Conservation (phyloP, 2,329 filamentous ascomycete genomes). For the Diaporthe sp. region DNA sequence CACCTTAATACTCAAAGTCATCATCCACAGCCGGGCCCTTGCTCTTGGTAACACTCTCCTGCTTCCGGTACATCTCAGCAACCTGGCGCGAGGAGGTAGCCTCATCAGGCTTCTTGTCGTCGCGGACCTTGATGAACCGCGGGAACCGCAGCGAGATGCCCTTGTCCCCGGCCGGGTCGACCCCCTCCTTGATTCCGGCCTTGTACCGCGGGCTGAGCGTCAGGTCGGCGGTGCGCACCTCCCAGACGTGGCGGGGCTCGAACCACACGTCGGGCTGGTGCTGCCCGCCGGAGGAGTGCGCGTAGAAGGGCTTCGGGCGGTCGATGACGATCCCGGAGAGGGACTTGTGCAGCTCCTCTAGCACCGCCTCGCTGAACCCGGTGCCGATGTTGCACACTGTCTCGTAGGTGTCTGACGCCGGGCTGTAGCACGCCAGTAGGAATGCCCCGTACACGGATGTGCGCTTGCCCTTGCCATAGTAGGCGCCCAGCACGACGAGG, state of each 20-base stretch:
- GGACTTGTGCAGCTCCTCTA: constrained; percentile 85
- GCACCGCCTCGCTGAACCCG: constrained; percentile 92
- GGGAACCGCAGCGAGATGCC: constrained; percentile 93
- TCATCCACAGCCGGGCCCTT: constrained; percentile 92
- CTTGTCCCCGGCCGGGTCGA: constrained; percentile 76
- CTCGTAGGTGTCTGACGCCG: constrained; percentile 83
- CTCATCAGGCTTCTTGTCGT: constrained; percentile 95
- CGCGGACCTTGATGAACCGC: constrained; percentile 88
- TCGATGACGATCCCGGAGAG: constrained; percentile 86
- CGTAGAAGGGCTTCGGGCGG: constrained; percentile 92
- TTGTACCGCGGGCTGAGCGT: constrained; percentile 93
- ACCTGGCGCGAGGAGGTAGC: constrained; percentile 88
- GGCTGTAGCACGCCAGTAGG: constrained; percentile 92
- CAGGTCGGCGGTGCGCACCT: constrained; percentile 95
- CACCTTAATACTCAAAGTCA: constrained; percentile 89
- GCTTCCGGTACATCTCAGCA: constrained; percentile 96
- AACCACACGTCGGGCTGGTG: constrained; percentile 99
- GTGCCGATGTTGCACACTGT: constrained; percentile 99
- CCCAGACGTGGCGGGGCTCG: constrained; percentile 94
- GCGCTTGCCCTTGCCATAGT: constrained; percentile 93
- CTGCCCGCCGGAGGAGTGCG: constrained; percentile 83
- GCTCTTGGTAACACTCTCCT: constrained; percentile 88
- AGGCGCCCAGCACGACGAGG: constrained; percentile 93
- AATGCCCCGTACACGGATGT: constrained; percentile 97
- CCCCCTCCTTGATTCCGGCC: constrained; percentile 84